Evolutionary conservation across 1,284 basidiomycete species (phyloP).

Genomic region (Pholiota adiposa): DNA sequence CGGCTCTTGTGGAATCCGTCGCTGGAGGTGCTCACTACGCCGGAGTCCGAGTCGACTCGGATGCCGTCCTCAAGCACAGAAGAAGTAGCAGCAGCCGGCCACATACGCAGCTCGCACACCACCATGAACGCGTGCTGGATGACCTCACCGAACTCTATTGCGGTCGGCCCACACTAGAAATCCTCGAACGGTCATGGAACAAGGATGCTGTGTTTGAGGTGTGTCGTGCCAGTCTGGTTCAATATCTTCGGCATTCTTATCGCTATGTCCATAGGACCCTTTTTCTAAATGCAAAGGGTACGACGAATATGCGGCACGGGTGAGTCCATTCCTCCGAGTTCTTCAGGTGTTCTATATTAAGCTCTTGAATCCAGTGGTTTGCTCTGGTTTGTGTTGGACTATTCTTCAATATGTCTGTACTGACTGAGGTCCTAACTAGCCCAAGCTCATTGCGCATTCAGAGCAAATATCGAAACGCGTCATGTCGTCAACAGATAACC

Average conservation of each 20-base stretch:
- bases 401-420: not conserved
- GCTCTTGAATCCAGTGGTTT: slow-evolving; percentile 51
- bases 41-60: slow-evolving; percentile 44
- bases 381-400: slow-evolving; percentile 61
- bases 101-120: slow-evolving; percentile 40
- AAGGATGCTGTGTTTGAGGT: slow-evolving; percentile 67
- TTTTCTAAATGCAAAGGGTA: slow-evolving; percentile 54
- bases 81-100: slow-evolving; percentile 35
- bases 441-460: slow-evolving; percentile 57
- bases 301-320: slow-evolving; percentile 59
- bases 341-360: slow-evolving; percentile 7
- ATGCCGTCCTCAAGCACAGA: slow-evolving; percentile 35
- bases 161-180: slow-evolving; percentile 55
- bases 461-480: slow-evolving; percentile 56
- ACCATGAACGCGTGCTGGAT: slow-evolving; percentile 48
- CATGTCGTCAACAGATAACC: slow-evolving; percentile 56
- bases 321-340: slow-evolving; percentile 30
- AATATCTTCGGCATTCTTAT: slow-evolving; percentile 3
- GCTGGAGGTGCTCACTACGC: slow-evolving; percentile 64
- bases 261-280: slow-evolving; percentile 45
- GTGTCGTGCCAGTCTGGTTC: slow-evolving; percentile 9
- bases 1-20: slow-evolving; percentile 57
- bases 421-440: slow-evolving; percentile 37
- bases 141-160: slow-evolving; percentile 66
- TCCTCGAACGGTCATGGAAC: slow-evolving; percentile 63